These are phyloP conservation scores for Hippophae gyantsensis DNA, from an alignment of 306 rosid genomes.

Conservation along the genomic window DNA sequence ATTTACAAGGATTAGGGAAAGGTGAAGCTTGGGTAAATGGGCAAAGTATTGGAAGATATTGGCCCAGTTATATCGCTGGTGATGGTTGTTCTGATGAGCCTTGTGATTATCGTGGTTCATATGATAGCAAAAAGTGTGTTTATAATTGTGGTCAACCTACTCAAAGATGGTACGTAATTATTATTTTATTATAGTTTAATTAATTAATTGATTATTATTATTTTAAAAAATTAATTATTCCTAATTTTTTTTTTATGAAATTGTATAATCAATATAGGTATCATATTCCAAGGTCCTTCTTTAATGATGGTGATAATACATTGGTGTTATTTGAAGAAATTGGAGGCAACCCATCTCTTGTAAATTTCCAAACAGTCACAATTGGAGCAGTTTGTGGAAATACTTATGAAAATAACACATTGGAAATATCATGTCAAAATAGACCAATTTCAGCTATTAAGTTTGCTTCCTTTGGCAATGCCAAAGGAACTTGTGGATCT, in stretches of 20 bases:
- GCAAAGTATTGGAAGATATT: slow-evolving; percentile 27
- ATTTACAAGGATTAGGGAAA: slow-evolving; percentile 37
- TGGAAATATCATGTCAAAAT: slow-evolving; percentile 37
- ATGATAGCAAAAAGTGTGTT: slow-evolving; percentile 28
- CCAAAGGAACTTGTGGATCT: slow-evolving; percentile 37
- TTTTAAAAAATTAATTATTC: neutral
- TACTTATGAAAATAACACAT: slow-evolving; percentile 20
- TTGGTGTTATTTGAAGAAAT: slow-evolving; percentile 51
- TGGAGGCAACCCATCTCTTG: slow-evolving; percentile 36
- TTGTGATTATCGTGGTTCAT: slow-evolving; percentile 46
- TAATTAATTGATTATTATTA: neutral
- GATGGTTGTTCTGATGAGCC: slow-evolving; percentile 34
- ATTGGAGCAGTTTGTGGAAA: slow-evolving; percentile 29
- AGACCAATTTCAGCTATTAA: slow-evolving; percentile 27
- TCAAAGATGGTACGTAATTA: slow-evolving; percentile 32
- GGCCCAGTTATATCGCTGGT: slow-evolving; percentile 35
- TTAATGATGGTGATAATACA: slow-evolving; percentile 25
- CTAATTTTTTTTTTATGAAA: neutral
- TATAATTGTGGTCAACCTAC: slow-evolving; percentile 44
- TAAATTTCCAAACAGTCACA: slow-evolving; percentile 26
- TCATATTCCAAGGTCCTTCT: slow-evolving; percentile 40
- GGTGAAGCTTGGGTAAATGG: slow-evolving; percentile 60
- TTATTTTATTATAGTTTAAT: neutral
- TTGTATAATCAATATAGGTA: slow-evolving; percentile 20
- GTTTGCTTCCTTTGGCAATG: slow-evolving; percentile 44